Percentiles rank a stretch among this genome's conserved stretches.
Conservation (phyloP, 2,329 filamentous ascomycete genomes). For the Penicillium fuscoglaucum region DNA sequence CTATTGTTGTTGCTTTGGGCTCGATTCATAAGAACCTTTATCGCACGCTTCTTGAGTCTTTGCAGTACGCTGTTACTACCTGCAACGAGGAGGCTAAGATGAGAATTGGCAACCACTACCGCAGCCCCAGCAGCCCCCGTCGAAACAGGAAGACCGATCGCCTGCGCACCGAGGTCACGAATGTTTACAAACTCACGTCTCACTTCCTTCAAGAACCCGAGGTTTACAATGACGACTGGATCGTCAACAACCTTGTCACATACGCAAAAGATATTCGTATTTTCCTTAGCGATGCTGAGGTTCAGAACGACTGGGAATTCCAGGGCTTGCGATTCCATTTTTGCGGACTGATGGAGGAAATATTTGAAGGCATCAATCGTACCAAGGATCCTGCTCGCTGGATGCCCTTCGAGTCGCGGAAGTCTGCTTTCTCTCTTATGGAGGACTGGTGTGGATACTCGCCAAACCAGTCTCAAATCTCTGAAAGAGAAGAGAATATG, state of each 20-base stretch:
- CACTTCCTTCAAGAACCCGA: slow-evolving; percentile 79
- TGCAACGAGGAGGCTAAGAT: slow-evolving; percentile 88
- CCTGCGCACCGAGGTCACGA: slow-evolving; percentile 88
- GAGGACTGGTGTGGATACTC: slow-evolving; percentile 99
- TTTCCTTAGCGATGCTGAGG: slow-evolving; percentile 90
- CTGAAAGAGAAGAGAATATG: slow-evolving; percentile 82
- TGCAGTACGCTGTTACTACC: slow-evolving; percentile 80
- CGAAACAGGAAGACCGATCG: slow-evolving; percentile 82
- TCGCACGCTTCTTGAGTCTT: slow-evolving; percentile 80
- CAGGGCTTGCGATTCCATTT: slow-evolving; percentile 90
- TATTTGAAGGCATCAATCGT: slow-evolving; percentile 87
- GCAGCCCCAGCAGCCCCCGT: slow-evolving; percentile 77
- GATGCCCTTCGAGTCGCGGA: slow-evolving; percentile 96
- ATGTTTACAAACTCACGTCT: slow-evolving; percentile 92
- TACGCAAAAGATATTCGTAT: slow-evolving; percentile 92
- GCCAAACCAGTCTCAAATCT: slow-evolving; percentile 80
- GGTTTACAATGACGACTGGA: slow-evolving; percentile 84
- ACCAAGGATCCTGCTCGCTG: slow-evolving; percentile 83
- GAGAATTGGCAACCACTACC: slow-evolving; percentile 72
- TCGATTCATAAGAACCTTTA: slow-evolving; percentile 96
- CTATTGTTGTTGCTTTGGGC: slow-evolving; percentile 86
- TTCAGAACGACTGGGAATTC: slow-evolving; percentile 93
- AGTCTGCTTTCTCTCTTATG: slow-evolving; percentile 94
- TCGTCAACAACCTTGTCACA: slow-evolving; percentile 80
- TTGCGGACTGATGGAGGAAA: slow-evolving; percentile 86